Evolutionary conservation across 306 rosid species (phyloP), one percentile per base, ranked within the genome.

Genomic region (Cicer yamashitae): DNA sequence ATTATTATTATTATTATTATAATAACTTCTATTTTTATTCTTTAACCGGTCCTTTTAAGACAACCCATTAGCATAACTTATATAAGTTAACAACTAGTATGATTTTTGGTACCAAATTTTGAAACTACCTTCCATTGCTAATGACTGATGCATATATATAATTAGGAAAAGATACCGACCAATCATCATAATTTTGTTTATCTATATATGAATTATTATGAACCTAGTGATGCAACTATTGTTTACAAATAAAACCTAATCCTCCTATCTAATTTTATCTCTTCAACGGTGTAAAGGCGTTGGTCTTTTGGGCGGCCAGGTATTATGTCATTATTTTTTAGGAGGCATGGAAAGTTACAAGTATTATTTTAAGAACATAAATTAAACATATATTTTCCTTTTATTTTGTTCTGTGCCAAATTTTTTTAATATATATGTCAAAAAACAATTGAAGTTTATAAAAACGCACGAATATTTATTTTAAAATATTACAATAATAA

Each of bases 121-220:
- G 68, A 46, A 61, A 41, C 14, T 2, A 39, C 6, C 43, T 75
- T 13, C 43, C 8, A 45, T 46, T 70, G 84, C 57, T 10, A 63
- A 7, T 71, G 85, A 76, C 66, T 45, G 22, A 12, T 65, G 73
- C 34, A 25, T 40, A 67, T 56, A 59, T 59, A 67, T 50, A 79
- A 71, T 64, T 67, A 48, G 69, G 76, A 71, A 47, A 67, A 90
- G 86, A 86, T 71, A 77, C 92, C 88, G 90, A 79, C 88, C 87
- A 78, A 77, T 71, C 82, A 87, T 77, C 56, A 78, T 59, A 52
- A 66, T 75, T 75, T 82, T 84, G 84, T 74, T 76, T 69, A 37
- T 34, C 44, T 7, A 52, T 82, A 80, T 25, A 25, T 25, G 3
- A 25, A 25, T 25, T 25, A 25, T 25, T 25, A 25, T 73, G 72